Evolutionary conservation across 306 rosid species (phyloP), one percentile per base, ranked within the genome.

Genomic region (Fragaria ananassa): DNA sequence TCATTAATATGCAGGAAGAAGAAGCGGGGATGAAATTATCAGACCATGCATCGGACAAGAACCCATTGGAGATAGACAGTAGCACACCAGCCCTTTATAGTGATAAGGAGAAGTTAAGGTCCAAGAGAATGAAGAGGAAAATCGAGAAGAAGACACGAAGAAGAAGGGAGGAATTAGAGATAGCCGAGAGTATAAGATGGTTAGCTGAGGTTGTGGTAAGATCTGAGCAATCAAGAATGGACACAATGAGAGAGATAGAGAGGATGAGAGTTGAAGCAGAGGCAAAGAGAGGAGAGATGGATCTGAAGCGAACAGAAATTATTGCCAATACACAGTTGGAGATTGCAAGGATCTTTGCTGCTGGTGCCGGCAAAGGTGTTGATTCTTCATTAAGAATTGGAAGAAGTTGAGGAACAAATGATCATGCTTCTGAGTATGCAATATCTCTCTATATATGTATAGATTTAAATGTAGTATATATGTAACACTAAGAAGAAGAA

Each of bases 241-340:
- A 95, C 4, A 87, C 89, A 66, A 87, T 89, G 88, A 90, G 92
- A 42, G 99, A 95, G 78, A 95, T 95, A 1, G 98, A 95, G 81
- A 90, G 74, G 83, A 95, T 95, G 97, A 81, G 99, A 72, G 91
- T 82, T 23, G 99, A 95, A 78, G 98, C 98, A 5, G 99, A 95
- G 83, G 93, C 97, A 1, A 95, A 92, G 87, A 74, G 97, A 77
- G 97, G 91, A 3, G 99, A 95, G 76, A 88, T 91, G 92, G 99
- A 95, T 75, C 91, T 92, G 9, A 95, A 92, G 80, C 76, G 97
- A 63, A 91, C 98, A 42, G 93, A 95, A 70, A 95, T 95, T 37
- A 86, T 95, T 81, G 99, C 99, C 27, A 92, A 89, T 35, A 95
- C 99, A 1, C 99, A 95, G 79, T 76, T 95, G 58, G 97, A 95